Evolutionary conservation across 1,139 yeast species (phyloP), one percentile per base, ranked within the genome.

Genomic region (Magnusiomyces magnusii): DNA sequence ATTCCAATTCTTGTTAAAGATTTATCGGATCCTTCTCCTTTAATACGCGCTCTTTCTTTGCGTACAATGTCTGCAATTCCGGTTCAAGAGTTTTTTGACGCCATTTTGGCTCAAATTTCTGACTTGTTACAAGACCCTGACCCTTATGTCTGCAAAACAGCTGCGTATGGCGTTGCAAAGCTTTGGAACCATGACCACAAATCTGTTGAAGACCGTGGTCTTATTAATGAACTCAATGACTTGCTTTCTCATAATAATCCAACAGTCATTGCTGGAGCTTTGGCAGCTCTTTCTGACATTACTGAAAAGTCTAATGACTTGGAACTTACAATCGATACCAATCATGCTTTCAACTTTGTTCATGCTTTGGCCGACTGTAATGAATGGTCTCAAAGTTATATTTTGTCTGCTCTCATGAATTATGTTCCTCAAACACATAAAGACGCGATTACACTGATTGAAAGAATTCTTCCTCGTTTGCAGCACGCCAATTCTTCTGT

Each of bases 401-500:
- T 90, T n/a, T 74, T 92, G 59, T 83, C 84, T 59, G 80, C 93
- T 0, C 71, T 92, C 54, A 78, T 84, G 79, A 76, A 82, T 23
- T 89, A 80, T 70, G 86, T 86, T 0, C 97, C 98, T 0, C 83
- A 84, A 62, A 76, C 80, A 0, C 76, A 82, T 23, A 77, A 77
- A 1, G 95, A 86, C 54, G 92, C 96, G 0, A 74, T 82, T 58
- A 77, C 77, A 2, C 69, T 92, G 67, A 82, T 90, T 24, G 95
- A 87, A 56, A 75, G 81, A n/a, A 77, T 83, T 2, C 69, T 86
- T 13, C 93, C 97, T 0, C 82, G 87, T 50, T 73, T 92, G 23
- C 95, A 85, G 67, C 96, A 89, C 69, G 86, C 86, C 36, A 91
- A 89, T 69, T 79, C 96, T 0, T 80, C 95, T 0, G 95, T 92